A percentile compares a stretch with the other conserved stretches of the same genome.
phyloP scores from a whole-genome alignment of 2,329 filamentous ascomycete genomes.

The Colletotrichum liaoningense region DNA sequence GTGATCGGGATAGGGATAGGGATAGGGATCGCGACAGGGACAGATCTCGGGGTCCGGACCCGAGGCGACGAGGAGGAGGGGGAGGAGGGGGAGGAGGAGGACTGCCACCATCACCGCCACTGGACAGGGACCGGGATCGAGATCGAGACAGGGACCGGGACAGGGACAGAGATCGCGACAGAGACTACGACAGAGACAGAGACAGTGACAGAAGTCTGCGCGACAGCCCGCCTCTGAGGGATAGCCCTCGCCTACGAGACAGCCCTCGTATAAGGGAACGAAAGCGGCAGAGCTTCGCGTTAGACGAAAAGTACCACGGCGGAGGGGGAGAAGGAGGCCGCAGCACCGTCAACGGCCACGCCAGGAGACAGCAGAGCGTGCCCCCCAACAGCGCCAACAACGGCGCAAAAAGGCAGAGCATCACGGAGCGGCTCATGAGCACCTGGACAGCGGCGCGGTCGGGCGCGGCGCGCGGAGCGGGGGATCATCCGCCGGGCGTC shows the following conservation, averaged over 20 bases:
- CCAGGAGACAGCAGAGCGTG: constrained; percentile 14
- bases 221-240: constrained; percentile 38
- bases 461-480: too few relatives aligned
- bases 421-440: constrained; percentile 52
- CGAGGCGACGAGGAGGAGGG: constrained; percentile 15
- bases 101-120: neutral
- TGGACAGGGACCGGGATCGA: constrained; percentile 16
- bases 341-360: constrained; percentile 15
- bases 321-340: neutral
- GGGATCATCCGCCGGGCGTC: too few relatives aligned
- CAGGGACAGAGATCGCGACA: constrained; percentile 21
- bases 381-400: constrained; percentile 21
- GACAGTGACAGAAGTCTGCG: constrained; percentile 31
- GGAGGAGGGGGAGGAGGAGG: constrained; percentile 1
- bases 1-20: neutral
- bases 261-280: constrained; percentile 38
- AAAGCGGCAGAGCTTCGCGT: constrained; percentile 36
- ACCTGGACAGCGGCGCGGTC: constrained; percentile 31
- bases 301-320: constrained; percentile 17
- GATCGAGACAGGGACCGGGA: constrained; percentile 33
- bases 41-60: constrained; percentile 19
- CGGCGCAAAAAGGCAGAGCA: constrained; percentile 50
- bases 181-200: constrained; percentile 37
- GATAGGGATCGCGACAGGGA: constrained; percentile 14
- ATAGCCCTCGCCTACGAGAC: constrained; percentile 31